Evolutionary conservation across 108 stramenopile genomes (phyloP), one percentile per base, ranked within the genome.

Genomic region (Skeletonema potamos): DNA sequence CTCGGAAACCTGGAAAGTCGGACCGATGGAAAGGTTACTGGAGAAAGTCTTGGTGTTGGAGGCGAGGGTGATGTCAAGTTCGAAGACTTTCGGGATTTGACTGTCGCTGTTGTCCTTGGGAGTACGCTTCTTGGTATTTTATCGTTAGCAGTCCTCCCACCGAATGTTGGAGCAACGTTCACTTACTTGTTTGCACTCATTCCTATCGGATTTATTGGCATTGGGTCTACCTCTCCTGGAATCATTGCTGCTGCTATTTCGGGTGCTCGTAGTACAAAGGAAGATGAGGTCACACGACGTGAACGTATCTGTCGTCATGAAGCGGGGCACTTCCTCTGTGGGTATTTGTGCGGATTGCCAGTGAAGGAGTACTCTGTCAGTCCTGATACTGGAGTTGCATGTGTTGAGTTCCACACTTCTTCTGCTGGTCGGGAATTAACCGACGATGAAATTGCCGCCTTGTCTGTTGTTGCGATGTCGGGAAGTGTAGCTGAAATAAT

Each of bases 81-180:
- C 64, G 93, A 94, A 68, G 93, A 94, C 66, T 92, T 94, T 79
- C 90, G 83, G 57, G 85, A 90, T 74, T 86, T 87, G 11, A 92
- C 93, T 4, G 46, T 92, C 1, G 84, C 67, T 34, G 88, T 94
- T 4, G 79, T 83, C 4, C 64, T 87, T 7, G 88, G 82, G 9
- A 72, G 71, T 44, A 74, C 86, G 7, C 70, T 90, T 0, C 43
- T 82, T 11, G 93, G 89, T 4, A 72, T 94, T 6, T 66, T 69
- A 2, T 57, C 85, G 0, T 64, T 91, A 39, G 91, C 89, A 4
- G 61, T 94, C 33, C 65, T 94, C 9, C 93, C 91, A 8, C 79
- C 83, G 4, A 94, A 94, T 66, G 60, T 91, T 54, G 93, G 93
- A 9, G 89, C 93, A 0, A 88, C 91, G 0, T 41, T 94, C 41